Base-by-base conservation (phyloP, 495 filamentous ascomycete genomes). In the Glarea lozoyensis region DNA sequence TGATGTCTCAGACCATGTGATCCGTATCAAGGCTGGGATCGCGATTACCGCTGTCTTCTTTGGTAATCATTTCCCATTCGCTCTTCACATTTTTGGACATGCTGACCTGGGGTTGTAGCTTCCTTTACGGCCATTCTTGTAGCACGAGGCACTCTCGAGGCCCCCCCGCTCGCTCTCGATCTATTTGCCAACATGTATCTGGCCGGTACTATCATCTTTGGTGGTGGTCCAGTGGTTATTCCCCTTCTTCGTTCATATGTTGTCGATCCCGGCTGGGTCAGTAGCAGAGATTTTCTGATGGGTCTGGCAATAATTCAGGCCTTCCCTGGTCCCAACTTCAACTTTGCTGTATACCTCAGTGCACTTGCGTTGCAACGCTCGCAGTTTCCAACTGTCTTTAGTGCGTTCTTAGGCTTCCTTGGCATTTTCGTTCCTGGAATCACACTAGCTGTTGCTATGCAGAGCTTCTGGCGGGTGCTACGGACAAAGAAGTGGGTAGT, bases 151-250 rank as follows among this genome's bases (percentile, higher is more conserved):
- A 55, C 62, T 18, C 54, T 81, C 15, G 44, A 53, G n/a, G 36
- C 46, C 9, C 57, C 58, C 0, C 63, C 80, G 0, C 62, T 79
- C 0, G 56, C 68, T 10, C 74, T 83, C 44, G 62, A 69, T 31
- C 70, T 92, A 36, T 90, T 90, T 59, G 68, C 82, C 7, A 88
- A 84, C 59, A 78, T 93, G 63, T 90, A 83, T 58, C 77, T 90
- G 4, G 84, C 86, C 2, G 86, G 86, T n/a, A 93, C 86, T 2
- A 81, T 93, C 45, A 89, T 90, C 54, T 88, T 93, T 52, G 86
- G 86, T 40, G 86, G 86, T 22, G 86, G 86, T 3, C 86, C 86
- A 0, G 86, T 90, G 15, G 86, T 93, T 2, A 86, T 93, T 39
- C 86, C 86, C 0, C 70, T 90, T 2, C 67, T 90, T 2, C 76